These are phyloP conservation scores for Polytrichum commune DNA, from an alignment of 225 moss, liverwort and hornwort species.

Conservation along the genomic window DNA sequence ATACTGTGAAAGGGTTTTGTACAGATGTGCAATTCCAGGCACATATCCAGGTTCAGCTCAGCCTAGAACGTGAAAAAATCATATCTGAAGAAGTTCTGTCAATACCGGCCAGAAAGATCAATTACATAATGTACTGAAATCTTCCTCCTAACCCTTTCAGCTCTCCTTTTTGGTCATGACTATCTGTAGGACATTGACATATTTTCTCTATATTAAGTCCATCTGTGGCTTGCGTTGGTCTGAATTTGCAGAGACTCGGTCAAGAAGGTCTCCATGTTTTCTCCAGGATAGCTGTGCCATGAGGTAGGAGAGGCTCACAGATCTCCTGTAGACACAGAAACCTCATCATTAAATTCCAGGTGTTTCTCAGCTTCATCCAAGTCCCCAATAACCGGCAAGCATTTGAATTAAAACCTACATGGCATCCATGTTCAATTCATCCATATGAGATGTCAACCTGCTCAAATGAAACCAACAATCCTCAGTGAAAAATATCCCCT, in stretches of 20 bases:
- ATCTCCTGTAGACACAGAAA: slow-evolving; percentile 58
- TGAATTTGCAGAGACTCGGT: slow-evolving; percentile 49
- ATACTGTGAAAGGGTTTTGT: slow-evolving; percentile 41
- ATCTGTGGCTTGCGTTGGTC: slow-evolving; percentile 30
- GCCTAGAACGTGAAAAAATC: slow-evolving; percentile 36
- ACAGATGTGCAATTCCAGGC: slow-evolving; percentile 58
- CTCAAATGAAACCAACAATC: neutral
- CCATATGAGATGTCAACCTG: slow-evolving; percentile 62
- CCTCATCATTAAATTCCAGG: slow-evolving; percentile 65
- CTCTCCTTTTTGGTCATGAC: too few relatives aligned
- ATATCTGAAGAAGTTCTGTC: too few relatives aligned
- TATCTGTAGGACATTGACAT: too few relatives aligned
- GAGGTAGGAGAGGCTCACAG: slow-evolving; percentile 61
- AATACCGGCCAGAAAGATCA: too few relatives aligned
- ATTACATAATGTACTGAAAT: too few relatives aligned
- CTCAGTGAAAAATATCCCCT: too few relatives aligned
- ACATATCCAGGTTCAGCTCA: slow-evolving; percentile 56
- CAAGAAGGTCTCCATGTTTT: slow-evolving; percentile 50
- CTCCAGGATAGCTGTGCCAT: slow-evolving; percentile 67
- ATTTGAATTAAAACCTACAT: slow-evolving; percentile 67
- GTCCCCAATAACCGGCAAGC: slow-evolving; percentile 66
- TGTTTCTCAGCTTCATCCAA: slow-evolving; percentile 70
- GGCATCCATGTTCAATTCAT: slow-evolving; percentile 66
- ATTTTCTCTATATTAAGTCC: too few relatives aligned
- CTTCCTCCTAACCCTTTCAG: too few relatives aligned